Evolutionary conservation across 176 grass and related monocot genomes (phyloP), one percentile per base, ranked within the genome.

Genomic region (Phoenix roebelenii): DNA sequence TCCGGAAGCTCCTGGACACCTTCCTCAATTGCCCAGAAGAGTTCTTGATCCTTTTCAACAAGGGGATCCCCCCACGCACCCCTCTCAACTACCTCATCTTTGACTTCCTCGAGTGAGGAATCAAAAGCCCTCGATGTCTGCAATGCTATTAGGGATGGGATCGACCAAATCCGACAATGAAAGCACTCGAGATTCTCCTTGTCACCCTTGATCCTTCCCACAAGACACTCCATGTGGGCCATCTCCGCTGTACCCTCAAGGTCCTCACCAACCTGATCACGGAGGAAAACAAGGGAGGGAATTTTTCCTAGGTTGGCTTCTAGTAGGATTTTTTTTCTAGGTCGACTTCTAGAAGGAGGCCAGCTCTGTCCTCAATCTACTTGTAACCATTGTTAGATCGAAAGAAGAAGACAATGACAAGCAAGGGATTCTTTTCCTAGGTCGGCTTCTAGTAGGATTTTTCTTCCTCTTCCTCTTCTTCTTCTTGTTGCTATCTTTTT

Each of bases 91-190:
- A 87, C 56, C 65, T 82, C 39, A 49, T 90, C 60, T 28, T 68
- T 7, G 86, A 90, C 77, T 96, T 90, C 80, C 77, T 87, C 83
- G 92, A 20, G 20, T 20, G 20, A 20, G 20, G 20, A 20, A 20
- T 20, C 20, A 20, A 20, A 20, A 20, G 20, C 83, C 0, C 92
- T 90, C 78, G 92, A 96, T 70, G 82, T 96, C 66, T 92, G 93
- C 87, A 98, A 89, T 22, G 87, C 93, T 59, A 55, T 98, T 4
- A 81, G 84, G 23, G 84, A 92, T 12, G 93, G 81, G 4, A 72
- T 98, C 63, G 72, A 92, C 58, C 87, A 82, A 48, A 65, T 92
- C 23, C 87, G 93, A 16, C 79, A 70, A 60, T 92, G 84, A 63
- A 81, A 77, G 17, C 88, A 85, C 78, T 92, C 16, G 73, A 76